A percentile compares a stretch with the other conserved stretches of the same genome.
Conservation (phyloP, 106 monocot genomes). For the Chionographis japonica region DNA sequence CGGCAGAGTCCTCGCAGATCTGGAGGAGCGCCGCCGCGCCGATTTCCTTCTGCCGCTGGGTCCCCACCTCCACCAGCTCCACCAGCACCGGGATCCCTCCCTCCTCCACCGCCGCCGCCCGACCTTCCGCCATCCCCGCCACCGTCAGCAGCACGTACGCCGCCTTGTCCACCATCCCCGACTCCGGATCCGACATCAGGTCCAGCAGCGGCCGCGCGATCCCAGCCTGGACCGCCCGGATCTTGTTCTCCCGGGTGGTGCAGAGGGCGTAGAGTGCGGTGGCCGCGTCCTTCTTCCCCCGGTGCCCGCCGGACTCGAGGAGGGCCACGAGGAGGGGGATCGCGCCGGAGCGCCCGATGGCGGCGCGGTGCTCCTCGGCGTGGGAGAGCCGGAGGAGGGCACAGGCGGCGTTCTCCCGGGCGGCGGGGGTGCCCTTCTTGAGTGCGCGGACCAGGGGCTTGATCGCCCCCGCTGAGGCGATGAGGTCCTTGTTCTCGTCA, state of each 20-base stretch:
- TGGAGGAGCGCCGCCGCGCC: conserved; percentile 34
- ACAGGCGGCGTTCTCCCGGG: conserved; percentile 80
- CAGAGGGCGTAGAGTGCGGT: conserved; percentile 73
- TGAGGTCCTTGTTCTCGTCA: conserved; percentile 68
- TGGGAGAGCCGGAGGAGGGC: conserved; percentile 67
- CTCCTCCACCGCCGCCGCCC: conserved; percentile 50
- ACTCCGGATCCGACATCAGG: conserved; percentile 71
- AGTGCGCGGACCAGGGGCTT: conserved; percentile 51
- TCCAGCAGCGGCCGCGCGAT: conserved; percentile 58
- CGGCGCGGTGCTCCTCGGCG: conserved; percentile 39
- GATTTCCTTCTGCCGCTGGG: conserved; percentile 51
- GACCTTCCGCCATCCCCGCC: conserved; percentile 31
- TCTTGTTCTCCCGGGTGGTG: conserved; percentile 51
- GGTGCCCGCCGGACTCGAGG: conserved; percentile 43
- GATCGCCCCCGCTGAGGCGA: conserved; percentile 67
- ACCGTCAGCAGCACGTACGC: conserved; percentile 46
- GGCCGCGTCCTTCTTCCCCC: conserved; percentile 87
- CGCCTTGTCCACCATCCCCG: conserved; percentile 84
- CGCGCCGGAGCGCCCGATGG: conserved; percentile 77
- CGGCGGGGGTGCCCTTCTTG: conserved; percentile 37
- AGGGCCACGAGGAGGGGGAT: conserved; percentile 57
- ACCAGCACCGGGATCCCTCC: conserved; percentile 73
- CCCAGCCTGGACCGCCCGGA: conserved; percentile 61
- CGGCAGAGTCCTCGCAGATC: conserved; percentile 45
- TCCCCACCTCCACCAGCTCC: conserved; percentile 62